Evolutionary conservation across 257 asterid species (phyloP), one percentile per base, ranked within the genome.

Genomic region (Thymus mandschuricus): DNA sequence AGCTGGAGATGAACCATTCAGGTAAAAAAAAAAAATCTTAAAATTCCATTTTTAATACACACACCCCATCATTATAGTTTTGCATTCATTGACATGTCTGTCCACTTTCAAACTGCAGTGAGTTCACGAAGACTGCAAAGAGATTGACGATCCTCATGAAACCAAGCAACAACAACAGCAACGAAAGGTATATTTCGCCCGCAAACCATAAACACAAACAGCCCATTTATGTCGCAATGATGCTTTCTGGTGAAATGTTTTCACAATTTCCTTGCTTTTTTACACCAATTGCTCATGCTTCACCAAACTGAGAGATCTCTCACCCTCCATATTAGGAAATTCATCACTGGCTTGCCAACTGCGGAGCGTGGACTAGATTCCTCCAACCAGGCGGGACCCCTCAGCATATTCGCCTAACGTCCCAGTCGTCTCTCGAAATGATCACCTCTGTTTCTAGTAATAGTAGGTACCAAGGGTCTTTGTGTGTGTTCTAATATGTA

Each of bases 321-420:
- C 45, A 45, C 46, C 54, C 57, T 76, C 66, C 65, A 21, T 81
- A 76, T 68, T 80, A 91, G 97, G 95, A 91, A 83, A 69, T 78
- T 86, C 84, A 77, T 89, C 4, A 89, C 92, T 12, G 97, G 96
- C 68, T 78, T 91, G 59, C 92, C 89, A 64, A 87, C 86, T 15
- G 87, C 81, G 8, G 92, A 84, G 75, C 91, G 96, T 8, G 95
- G 97, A 74, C 89, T 91, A n/a, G 95, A 85, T 77, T 89, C 97
- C 11, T 87, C 97, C 46, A 87, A 84, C 76, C 89, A 82, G 79
- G 65, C 96, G 7, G 97, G 97, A 48, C 83, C 86, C 3, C 68
- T 90, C 64, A 84, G 97, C 85, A 86, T 90, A 75, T 86, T 83
- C 52, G 97, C 91, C 0, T 90, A 87, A 57, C 49, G 12, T 54